A percentile compares a stretch with the other conserved stretches of the same genome.
phyloP scores from a whole-genome alignment of 2,329 filamentous ascomycete species.

The Dactylonectria estremocensis region DNA sequence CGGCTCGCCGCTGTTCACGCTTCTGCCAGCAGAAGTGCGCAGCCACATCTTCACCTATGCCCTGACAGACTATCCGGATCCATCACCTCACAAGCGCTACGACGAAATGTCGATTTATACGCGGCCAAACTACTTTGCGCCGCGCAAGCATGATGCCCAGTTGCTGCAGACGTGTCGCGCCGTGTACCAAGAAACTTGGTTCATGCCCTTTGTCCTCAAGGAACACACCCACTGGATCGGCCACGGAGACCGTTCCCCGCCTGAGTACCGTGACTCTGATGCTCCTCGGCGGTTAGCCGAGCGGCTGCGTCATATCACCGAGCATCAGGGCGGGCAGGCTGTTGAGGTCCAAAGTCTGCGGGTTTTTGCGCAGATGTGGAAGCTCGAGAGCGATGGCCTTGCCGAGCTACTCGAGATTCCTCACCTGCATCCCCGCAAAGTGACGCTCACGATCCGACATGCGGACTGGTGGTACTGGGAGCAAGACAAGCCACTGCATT shows the following conservation, averaged over 20 bases:
- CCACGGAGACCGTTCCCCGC: slow-evolving; percentile 50
- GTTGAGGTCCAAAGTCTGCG: slow-evolving; percentile 53
- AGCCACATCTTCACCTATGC: slow-evolving; percentile 61
- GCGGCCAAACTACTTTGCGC: slow-evolving; percentile 59
- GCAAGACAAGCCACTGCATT: slow-evolving; percentile 51
- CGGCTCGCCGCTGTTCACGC: slow-evolving; percentile 51
- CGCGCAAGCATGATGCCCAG: slow-evolving; percentile 53
- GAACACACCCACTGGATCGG: slow-evolving; percentile 59
- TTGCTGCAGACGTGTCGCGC: slow-evolving; percentile 61
- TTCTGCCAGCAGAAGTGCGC: slow-evolving; percentile 65
- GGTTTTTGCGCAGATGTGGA: slow-evolving; percentile 61
- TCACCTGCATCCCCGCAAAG: slow-evolving; percentile 51
- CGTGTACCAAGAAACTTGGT: slow-evolving; percentile 60
- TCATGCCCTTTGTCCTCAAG: slow-evolving; percentile 56
- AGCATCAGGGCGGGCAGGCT: slow-evolving; percentile 36
- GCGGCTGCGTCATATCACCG: slow-evolving; percentile 37
- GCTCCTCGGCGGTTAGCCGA: slow-evolving; percentile 2
- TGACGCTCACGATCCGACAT: slow-evolving; percentile 65
- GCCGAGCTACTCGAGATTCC: slow-evolving; percentile 45
- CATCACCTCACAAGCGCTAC: slow-evolving; percentile 46
- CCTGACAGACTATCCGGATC: slow-evolving; percentile 57
- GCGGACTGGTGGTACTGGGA: slow-evolving; percentile 66
- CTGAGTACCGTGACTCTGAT: slow-evolving; percentile 24
- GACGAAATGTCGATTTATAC: slow-evolving; percentile 53
- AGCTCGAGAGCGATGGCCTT: slow-evolving; percentile 52